Evolutionary conservation across 164 flowering plant species (phyloP), one percentile per base, ranked within the genome.

Genomic region (Macadamia integrifolia): DNA sequence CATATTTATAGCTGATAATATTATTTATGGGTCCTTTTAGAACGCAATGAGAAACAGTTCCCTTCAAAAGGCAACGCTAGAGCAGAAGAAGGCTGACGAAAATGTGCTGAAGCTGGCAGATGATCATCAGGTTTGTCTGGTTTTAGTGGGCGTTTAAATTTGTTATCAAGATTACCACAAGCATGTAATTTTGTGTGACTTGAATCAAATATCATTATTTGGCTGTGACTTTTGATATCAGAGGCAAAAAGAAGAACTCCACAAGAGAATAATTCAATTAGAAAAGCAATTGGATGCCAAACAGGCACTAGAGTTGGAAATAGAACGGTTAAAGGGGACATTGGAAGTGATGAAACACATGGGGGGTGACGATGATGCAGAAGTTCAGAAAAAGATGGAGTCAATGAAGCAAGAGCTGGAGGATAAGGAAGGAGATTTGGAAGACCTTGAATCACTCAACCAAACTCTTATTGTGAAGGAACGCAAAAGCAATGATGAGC

Each of bases 301-400:
- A 70, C 98, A 91, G 76, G 86, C 85, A 12, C 44, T 93, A 63
- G 88, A 90, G 68, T 74, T 93, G 71, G 88, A 91, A 72, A 86
- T 91, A 65, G 80, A 89, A 79, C 83, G 78, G 8, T 31, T 86
- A 79, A 88, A 68, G 73, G 97, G 98, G 1, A 79, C 80, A 58
- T 55, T 85, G 58, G 75, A 82, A 63, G 87, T 92, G 10, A 84
- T 87, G 91, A 76, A 78, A 55, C 90, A 80, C 69, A 78, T 88
- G 87, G 81, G 61, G 62, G 88, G 77, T 3, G 85, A 82, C 46
- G 90, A 74, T 32, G 84, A 89, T 61, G 1, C 49, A 13, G 87
- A 83, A 42, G 60, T 64, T n/a, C 68, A 78, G 66, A 74, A 74
- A 65, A 83, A 81, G 74, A 72, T 86, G 74, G 75, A 74, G 31